Percentiles rank a stretch among this genome's conserved stretches.
Evolutionary conservation across 352 stramenopile genomes (phyloP).

Genomic region (Lagenidium sp.): DNA sequence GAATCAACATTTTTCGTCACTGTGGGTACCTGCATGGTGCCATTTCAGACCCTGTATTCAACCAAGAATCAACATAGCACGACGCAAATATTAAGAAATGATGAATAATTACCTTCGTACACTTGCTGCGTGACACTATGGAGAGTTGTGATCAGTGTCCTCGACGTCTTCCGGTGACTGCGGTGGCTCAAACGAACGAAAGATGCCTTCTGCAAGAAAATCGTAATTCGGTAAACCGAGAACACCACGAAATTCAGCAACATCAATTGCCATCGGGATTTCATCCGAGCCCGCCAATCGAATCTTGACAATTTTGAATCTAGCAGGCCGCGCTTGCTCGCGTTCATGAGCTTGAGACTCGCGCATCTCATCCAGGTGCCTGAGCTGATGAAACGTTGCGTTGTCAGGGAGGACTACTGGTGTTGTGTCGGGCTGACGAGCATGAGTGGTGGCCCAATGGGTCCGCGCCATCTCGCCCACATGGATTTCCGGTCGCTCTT

Average conservation of each 20-base stretch:
- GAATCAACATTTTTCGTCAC: not conserved
- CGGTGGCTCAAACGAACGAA: not conserved
- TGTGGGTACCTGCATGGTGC: slow-evolving; percentile 4
- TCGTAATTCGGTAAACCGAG: not conserved
- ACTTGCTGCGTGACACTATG: too few relatives aligned
- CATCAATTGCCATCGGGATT: not conserved
- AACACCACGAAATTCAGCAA: not conserved
- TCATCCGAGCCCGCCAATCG: not conserved
- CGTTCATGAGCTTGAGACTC: not conserved
- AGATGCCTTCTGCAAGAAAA: not conserved
- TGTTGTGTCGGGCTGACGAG: not conserved
- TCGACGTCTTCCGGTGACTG: too few relatives aligned
- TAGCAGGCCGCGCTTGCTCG: too few relatives aligned
- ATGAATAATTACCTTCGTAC: too few relatives aligned
- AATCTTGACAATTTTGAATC: too few relatives aligned
- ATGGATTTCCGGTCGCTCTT: too few relatives aligned
- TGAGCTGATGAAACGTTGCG: not conserved
- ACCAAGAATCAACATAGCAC: too few relatives aligned
- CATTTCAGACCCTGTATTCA: too few relatives aligned
- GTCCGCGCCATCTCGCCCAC: slow-evolving; percentile 1
- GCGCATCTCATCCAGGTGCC: not conserved
- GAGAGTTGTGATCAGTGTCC: too few relatives aligned
- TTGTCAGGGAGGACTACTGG: not conserved
- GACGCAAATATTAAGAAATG: too few relatives aligned
- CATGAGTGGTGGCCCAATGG: not conserved